phyloP scores from a whole-genome alignment of 108 stramenopile species.

The Conticribra guillardii region DNA sequence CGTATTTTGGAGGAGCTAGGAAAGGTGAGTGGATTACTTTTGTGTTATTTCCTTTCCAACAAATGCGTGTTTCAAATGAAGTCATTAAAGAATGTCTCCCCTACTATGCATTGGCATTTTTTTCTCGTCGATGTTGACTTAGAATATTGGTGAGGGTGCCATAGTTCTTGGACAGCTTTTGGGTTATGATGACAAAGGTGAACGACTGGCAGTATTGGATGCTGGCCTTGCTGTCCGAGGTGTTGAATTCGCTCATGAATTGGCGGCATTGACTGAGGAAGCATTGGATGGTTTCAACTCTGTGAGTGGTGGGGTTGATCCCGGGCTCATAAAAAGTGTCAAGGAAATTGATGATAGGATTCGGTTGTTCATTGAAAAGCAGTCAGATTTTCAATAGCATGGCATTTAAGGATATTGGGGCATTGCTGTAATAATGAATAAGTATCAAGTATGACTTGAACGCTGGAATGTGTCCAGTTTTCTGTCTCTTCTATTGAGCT shows the following conservation, averaged over 20 bases:
- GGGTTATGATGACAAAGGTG: constrained; percentile 70
- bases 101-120: too few species aligned
- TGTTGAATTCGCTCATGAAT: constrained; percentile 65
- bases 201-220: constrained; percentile 75
- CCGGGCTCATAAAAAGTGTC: constrained; percentile 62
- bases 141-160: constrained; percentile 73
- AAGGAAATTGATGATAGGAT: constrained; percentile 60
- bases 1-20: constrained; percentile 81
- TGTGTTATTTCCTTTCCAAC: not conserved
- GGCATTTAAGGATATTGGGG: too few species aligned
- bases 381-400: constrained; percentile 38
- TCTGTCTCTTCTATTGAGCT: too few species aligned
- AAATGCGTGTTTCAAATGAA: not conserved
- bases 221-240: constrained; percentile 80
- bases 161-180: constrained; percentile 74
- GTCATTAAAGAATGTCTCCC: too few species aligned
- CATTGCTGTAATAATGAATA: too few species aligned
- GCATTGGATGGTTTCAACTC: constrained; percentile 72
- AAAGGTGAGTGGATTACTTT: constrained; percentile 28
- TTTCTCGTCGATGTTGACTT: too few species aligned
- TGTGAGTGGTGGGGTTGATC: constrained; percentile 62
- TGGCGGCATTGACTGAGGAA: constrained; percentile 62
- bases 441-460: too few species aligned
- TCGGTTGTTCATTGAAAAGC: constrained; percentile 50
- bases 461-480: too few species aligned